Base-by-base conservation (phyloP, 768 basidiomycete genomes). In the Amanita subjunquillea region DNA sequence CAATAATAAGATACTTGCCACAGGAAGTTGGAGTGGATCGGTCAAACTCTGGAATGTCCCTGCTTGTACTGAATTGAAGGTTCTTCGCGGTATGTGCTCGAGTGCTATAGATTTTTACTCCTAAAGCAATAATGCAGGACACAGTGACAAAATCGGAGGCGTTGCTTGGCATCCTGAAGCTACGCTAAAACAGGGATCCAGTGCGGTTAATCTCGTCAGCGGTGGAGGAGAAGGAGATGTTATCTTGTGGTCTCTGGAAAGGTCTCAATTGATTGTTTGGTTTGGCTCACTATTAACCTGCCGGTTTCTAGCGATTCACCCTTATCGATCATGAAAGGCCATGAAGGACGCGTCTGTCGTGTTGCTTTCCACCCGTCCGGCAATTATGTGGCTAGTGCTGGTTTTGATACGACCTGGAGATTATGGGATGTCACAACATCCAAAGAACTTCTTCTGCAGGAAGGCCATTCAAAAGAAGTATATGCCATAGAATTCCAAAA, bases 161-260 rank as follows among this genome's bases (percentile, higher is more conserved):
- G 85, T 97, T 42, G 93, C 94, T 37, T 99, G 96, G 96, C 94
- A 99, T 72, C 96, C 96, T 1, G 72, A 83, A 60, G 94, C 95
- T 15, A 96, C 94, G 0, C 62, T 94, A 12, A 66, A 83, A 46
- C 80, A 85, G 65, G 64, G 73, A 50, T 68, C 78, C 63, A 71
- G 80, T 56, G 50, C 74, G 1, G 85, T 90, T 12, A 97, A 96
- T 65, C 74, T 99, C 48, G 94, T 81, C 2, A 95, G 91, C 55
- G 91, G 93, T 37, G 95, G 86, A 4, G 93, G 86, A 12, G 96
- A 99, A 65, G 80, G 80, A 46, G 80, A 74, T 57, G 78, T 98
- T 46, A 82, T 90, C 63, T 70, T 98, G 12, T 99, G 95, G 94
- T 90, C 89, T 23, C 64, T 97, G 53, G 80, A 82, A 46, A 85